Conservation (phyloP, 2,329 filamentous ascomycete species). For the Monilinia laxa region DNA sequence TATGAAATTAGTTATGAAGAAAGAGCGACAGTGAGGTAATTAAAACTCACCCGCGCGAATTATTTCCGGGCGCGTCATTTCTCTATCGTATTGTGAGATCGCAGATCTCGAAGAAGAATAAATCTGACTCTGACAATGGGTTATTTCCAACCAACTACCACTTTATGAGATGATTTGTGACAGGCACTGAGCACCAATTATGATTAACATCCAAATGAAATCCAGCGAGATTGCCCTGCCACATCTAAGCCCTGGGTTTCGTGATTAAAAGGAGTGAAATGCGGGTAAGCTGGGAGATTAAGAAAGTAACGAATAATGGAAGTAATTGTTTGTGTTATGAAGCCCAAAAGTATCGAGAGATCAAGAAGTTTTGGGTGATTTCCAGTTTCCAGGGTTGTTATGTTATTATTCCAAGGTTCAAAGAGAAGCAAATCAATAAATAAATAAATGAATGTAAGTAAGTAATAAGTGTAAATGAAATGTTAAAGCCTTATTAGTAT, state of each 20-base stretch:
- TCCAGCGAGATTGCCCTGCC: slow-evolving; percentile 17
- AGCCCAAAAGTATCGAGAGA: slow-evolving; percentile 17
- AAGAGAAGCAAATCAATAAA: not conserved
- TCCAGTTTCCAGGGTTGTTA: slow-evolving; percentile 2
- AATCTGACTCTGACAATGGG: slow-evolving; percentile 3
- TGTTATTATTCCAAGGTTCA: slow-evolving; percentile 13
- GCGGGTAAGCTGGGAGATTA: not conserved
- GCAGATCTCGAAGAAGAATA: slow-evolving; percentile 16
- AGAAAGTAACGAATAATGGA: not conserved
- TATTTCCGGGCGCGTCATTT: slow-evolving; percentile 56
- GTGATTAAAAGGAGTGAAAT: slow-evolving; percentile 19
- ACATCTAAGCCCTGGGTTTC: slow-evolving; percentile 18
- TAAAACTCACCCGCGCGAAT: slow-evolving; percentile 52
- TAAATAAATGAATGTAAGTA: not conserved
- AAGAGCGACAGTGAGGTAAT: slow-evolving; percentile 16
- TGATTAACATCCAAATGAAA: slow-evolving; percentile 25
- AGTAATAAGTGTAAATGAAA: not conserved
- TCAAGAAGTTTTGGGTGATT: not conserved
- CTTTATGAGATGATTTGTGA: slow-evolving; percentile 17
- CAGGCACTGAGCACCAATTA: slow-evolving; percentile 23
- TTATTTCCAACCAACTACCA: slow-evolving; percentile 13
- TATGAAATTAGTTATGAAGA: slow-evolving; percentile 44
- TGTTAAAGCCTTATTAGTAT: slow-evolving; percentile 13
- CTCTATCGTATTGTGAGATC: slow-evolving; percentile 11
- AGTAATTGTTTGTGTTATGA: not conserved